phyloP scores from a whole-genome alignment of 176 grass and related monocot genomes.

The Musa itinerans region DNA sequence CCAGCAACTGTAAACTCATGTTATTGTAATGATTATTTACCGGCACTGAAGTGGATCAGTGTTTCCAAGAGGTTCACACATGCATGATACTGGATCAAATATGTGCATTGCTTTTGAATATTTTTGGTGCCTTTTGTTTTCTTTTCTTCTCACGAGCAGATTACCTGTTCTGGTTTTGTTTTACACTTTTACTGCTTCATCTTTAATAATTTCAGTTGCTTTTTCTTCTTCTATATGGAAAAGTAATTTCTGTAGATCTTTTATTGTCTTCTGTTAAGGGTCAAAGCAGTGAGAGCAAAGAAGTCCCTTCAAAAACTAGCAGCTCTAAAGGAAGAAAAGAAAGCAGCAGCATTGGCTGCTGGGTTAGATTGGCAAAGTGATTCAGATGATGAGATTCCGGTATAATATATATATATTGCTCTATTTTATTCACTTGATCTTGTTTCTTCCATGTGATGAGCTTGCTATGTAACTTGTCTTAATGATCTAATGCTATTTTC shows the following conservation, averaged over 20 bases:
- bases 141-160: no score
- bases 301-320: slow-evolving; percentile 61
- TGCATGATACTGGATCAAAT: no score
- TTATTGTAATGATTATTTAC: no score
- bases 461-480: neutral
- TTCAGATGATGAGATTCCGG: slow-evolving; percentile 31
- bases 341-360: slow-evolving; percentile 27
- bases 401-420: slow-evolving; percentile 4
- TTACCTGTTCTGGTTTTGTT: no score
- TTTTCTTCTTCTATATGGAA: neutral
- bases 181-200: no score
- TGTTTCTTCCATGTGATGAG: neutral
- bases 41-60: no score
- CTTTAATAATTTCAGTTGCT: no score
- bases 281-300: slow-evolving; percentile 78
- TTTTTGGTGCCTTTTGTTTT: no score
- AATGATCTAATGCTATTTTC: slow-evolving; percentile 1
- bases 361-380: slow-evolving; percentile 51
- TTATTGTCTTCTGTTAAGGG: slow-evolving; percentile 18
- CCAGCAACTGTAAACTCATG: no score
- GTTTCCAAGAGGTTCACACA: no score
- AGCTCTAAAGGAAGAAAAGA: slow-evolving; percentile 55
- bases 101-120: no score
- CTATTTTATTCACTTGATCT: neutral
- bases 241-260: neutral